Percentiles rank a stretch among this genome's conserved stretches.
phyloP scores from a whole-genome alignment of 129 eudicot species.

The Artemisia argyi region DNA sequence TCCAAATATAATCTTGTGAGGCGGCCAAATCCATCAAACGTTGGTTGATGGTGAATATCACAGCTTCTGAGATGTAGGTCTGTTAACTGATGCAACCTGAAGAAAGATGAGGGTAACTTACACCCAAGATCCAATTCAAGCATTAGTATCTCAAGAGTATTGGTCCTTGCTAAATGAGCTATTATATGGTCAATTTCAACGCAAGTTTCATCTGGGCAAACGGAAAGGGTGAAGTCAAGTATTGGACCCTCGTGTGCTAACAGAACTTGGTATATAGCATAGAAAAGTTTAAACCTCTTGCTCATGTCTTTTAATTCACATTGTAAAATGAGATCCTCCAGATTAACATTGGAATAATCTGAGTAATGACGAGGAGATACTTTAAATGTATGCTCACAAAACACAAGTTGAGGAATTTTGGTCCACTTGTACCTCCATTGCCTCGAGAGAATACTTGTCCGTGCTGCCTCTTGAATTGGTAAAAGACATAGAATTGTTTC shows the following conservation, averaged over 20 bases:
- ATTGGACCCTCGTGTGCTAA: neutral
- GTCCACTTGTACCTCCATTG: neutral
- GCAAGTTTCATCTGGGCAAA: neutral
- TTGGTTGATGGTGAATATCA: neutral
- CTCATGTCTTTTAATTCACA: neutral
- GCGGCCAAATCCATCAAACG: conserved; percentile 9
- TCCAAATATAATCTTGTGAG: neutral
- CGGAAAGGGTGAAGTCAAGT: neutral
- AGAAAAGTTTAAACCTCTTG: neutral
- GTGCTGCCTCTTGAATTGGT: neutral
- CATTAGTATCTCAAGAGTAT: neutral
- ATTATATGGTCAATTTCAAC: neutral
- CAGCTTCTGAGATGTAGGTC: neutral
- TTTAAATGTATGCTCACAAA: too few species aligned
- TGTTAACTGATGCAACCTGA: neutral
- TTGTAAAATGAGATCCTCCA: neutral
- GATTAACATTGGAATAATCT: neutral
- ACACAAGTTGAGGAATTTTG: neutral
- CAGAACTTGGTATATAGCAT: neutral
- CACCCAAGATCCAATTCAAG: neutral
- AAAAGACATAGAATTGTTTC: neutral
- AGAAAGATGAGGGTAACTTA: neutral
- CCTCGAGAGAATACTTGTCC: neutral
- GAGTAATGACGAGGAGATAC: neutral
- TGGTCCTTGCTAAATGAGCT: neutral